Evolutionary conservation across 2,329 filamentous ascomycete species (phyloP).

Genomic region (Ophiostoma triangulosporum): DNA sequence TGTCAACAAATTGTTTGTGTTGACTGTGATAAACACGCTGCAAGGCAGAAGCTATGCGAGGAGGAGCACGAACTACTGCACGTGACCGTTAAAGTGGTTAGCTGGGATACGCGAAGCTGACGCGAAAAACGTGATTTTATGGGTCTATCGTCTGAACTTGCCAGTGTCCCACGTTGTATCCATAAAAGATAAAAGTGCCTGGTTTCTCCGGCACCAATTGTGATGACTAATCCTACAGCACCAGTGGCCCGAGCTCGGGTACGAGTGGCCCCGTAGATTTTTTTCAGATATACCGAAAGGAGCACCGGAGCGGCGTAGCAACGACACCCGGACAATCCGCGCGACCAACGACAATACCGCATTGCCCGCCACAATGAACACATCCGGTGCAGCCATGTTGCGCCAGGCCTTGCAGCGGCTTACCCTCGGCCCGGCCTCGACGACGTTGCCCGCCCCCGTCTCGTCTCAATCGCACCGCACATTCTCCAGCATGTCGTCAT

Average conservation of each 20-base stretch:
- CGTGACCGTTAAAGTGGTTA: not conserved
- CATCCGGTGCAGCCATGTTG: constrained; percentile 26
- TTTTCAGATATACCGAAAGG: not conserved
- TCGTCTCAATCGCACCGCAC: constrained; percentile 1
- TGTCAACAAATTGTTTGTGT: not conserved
- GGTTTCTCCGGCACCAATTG: not conserved
- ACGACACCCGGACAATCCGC: not conserved
- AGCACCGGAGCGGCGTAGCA: not conserved
- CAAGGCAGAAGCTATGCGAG: not conserved
- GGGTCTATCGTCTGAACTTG: too few species aligned
- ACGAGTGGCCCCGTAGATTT: not conserved
- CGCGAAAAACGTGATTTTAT: constrained; percentile 30
- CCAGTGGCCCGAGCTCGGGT: not conserved
- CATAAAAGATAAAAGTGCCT: not conserved
- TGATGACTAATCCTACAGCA: not conserved
- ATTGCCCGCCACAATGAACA: constrained; percentile 13
- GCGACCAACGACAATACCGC: not conserved
- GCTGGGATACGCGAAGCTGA: constrained; percentile 26
- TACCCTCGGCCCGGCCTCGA: constrained; percentile 21
- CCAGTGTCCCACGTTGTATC: too few species aligned
- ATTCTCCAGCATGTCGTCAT: constrained; percentile 2
- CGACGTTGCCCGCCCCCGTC: not conserved
- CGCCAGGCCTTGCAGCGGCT: constrained; percentile 38
- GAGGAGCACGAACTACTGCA: not conserved
- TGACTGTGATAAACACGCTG: not conserved